phyloP scores from a whole-genome alignment of 106 monocot species.

The Allium fistulosum region DNA sequence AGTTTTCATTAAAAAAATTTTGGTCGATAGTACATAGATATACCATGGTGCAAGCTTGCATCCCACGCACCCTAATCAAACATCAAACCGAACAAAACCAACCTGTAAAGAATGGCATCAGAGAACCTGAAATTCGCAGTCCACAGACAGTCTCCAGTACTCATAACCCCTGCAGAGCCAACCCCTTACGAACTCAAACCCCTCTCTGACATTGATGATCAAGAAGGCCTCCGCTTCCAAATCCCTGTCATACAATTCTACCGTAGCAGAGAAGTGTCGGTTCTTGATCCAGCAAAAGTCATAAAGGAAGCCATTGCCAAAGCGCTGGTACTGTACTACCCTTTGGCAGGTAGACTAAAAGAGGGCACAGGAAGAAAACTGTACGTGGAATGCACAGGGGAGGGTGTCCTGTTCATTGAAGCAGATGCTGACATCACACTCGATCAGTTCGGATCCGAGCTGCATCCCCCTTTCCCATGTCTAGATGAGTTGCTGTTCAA shows the following conservation, averaged over 20 bases:
- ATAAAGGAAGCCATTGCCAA: constrained; percentile 24
- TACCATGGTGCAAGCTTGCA: too few species aligned
- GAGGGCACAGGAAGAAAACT: constrained; percentile 8
- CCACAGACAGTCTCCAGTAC: constrained; percentile 8
- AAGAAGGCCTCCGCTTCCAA: constrained; percentile 1
- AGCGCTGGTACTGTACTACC: constrained; percentile 16
- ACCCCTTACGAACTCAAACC: constrained; percentile 29
- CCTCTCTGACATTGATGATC: constrained; percentile 38
- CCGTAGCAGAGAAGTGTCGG: not conserved
- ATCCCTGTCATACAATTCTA: not conserved
- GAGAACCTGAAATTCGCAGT: constrained; percentile 8
- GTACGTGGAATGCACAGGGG: constrained; percentile 24
- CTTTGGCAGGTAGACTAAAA: constrained; percentile 12
- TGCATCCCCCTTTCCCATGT: constrained; percentile 16
- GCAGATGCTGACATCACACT: constrained; percentile 29
- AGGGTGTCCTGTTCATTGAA: constrained; percentile 43
- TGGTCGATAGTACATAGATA: too few species aligned
- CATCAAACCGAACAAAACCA: too few species aligned
- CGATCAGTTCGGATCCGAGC: constrained; percentile 22
- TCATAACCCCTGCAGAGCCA: constrained; percentile 16
- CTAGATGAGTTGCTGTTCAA: constrained; percentile 25
- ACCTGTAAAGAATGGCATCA: not conserved
- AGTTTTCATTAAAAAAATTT: too few species aligned
- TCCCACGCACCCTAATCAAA: too few species aligned
- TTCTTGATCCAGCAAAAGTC: constrained; percentile 1